A percentile compares a stretch with the other conserved stretches of the same genome.
Conservation (phyloP, 345 rosid genomes). For the Brassica cretica region DNA sequence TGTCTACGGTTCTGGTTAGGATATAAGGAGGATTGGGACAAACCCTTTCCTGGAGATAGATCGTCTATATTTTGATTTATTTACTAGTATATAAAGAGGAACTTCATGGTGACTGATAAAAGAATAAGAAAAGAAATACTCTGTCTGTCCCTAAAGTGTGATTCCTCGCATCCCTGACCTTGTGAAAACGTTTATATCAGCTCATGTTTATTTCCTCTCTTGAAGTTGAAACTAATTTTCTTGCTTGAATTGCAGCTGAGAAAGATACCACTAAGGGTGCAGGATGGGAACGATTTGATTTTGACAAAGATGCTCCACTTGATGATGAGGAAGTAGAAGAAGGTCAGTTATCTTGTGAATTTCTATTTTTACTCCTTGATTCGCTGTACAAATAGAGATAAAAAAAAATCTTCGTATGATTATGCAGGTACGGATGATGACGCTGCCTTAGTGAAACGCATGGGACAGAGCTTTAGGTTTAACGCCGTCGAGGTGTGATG, state of each 20-base stretch:
- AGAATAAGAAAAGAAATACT: conserved; percentile 2
- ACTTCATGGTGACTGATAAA: neutral
- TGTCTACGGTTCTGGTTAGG: conserved; percentile 7
- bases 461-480: conserved; percentile 85
- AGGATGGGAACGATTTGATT: conserved; percentile 92
- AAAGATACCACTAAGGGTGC: conserved; percentile 71
- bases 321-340: conserved; percentile 92
- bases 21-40: neutral
- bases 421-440: conserved; percentile 82
- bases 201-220: conserved; percentile 1
- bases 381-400: neutral
- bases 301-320: conserved; percentile 87
- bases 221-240: neutral
- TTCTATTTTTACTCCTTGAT: neutral
- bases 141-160: neutral
- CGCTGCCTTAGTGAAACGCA: conserved; percentile 70
- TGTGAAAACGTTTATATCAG: neutral
- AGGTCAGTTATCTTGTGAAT: conserved; percentile 23
- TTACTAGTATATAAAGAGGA: neutral
- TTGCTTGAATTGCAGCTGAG: conserved; percentile 53
- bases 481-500: conserved; percentile 70
- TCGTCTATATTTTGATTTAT: neutral
- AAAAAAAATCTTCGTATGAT: neutral
- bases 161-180: neutral
- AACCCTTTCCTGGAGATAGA: neutral